phyloP scores from a whole-genome alignment of 2,329 filamentous ascomycete species.

The Calycina marina region DNA sequence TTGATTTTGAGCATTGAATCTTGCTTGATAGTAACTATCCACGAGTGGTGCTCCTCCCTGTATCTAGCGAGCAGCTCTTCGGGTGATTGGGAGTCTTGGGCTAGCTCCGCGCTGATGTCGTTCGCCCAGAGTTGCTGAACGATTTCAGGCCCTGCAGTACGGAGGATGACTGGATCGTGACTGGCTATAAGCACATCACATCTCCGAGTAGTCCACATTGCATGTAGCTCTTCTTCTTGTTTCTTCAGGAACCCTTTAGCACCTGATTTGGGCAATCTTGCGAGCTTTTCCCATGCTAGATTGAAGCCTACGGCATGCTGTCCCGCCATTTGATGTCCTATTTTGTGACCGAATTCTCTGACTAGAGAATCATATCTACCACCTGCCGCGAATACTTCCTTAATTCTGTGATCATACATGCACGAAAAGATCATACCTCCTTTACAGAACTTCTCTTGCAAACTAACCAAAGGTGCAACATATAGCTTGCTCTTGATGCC shows the following conservation, averaged over 20 bases:
- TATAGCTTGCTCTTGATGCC: slow-evolving; percentile 66
- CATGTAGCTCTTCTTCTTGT: slow-evolving; percentile 43
- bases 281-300: slow-evolving; percentile 70
- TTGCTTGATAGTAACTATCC: slow-evolving; percentile 80
- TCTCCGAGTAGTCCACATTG: slow-evolving; percentile 47
- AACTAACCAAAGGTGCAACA: slow-evolving; percentile 69
- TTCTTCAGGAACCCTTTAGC: slow-evolving; percentile 55
- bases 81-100: slow-evolving; percentile 60
- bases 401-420: slow-evolving; percentile 69
- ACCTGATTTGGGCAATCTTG: slow-evolving; percentile 30
- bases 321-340: slow-evolving; percentile 41
- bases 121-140: slow-evolving; percentile 68
- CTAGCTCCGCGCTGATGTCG: slow-evolving; percentile 78
- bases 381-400: slow-evolving; percentile 81
- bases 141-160: slow-evolving; percentile 62
- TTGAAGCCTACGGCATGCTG: slow-evolving; percentile 86
- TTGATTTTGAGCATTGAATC: slow-evolving; percentile 66
- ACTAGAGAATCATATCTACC: slow-evolving; percentile 88
- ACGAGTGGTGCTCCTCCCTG: slow-evolving; percentile 63
- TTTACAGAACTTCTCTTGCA: slow-evolving; percentile 83
- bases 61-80: slow-evolving; percentile 70
- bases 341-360: slow-evolving; percentile 62
- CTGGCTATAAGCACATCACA: slow-evolving; percentile 86
- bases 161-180: slow-evolving; percentile 64
- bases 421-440: slow-evolving; percentile 84